Evolutionary conservation across 2,329 filamentous ascomycete genomes (phyloP).

Genomic region (Diaporthe ilicicola): DNA sequence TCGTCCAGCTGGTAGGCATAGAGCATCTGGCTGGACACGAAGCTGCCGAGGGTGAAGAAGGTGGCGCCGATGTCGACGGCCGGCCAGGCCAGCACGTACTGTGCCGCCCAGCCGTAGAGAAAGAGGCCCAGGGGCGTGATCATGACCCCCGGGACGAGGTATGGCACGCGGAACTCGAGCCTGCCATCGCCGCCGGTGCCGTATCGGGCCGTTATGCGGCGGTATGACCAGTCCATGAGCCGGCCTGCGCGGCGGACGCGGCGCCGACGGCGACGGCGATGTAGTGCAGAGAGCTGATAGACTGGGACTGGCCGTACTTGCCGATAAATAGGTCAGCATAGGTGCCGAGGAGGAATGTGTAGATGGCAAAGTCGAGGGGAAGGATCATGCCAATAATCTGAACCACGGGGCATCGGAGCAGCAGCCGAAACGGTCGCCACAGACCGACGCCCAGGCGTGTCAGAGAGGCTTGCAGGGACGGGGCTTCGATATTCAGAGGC

Average conservation of each 20-base stretch:
- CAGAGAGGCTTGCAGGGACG: background rate
- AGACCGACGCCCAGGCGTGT: constrained; percentile 43
- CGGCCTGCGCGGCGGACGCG: constrained; percentile 55
- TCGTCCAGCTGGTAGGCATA: constrained; percentile 66
- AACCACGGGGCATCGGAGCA: constrained; percentile 59
- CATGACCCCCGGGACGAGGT: constrained; percentile 42
- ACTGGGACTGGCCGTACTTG: constrained; percentile 56
- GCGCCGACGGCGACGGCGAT: constrained; percentile 65
- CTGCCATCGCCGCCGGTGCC: constrained; percentile 22
- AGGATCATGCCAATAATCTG: constrained; percentile 58
- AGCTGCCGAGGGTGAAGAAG: constrained; percentile 62
- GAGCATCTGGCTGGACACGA: constrained; percentile 61
- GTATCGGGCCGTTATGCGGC: constrained; percentile 35
- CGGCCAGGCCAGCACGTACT: constrained; percentile 56
- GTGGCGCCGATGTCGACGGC: constrained; percentile 63
- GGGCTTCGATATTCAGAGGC: constrained; percentile 22
- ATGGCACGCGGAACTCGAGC: constrained; percentile 33
- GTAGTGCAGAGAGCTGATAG: constrained; percentile 59
- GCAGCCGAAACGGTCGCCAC: constrained; percentile 55
- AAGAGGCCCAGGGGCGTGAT: constrained; percentile 59
- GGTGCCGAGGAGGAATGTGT: constrained; percentile 63
- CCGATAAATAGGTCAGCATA: constrained; percentile 58
- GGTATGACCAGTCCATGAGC: constrained; percentile 38
- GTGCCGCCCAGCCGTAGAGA: constrained; percentile 56
- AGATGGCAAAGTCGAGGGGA: constrained; percentile 60